Base-by-base conservation (phyloP, 2,329 filamentous ascomycete genomes). In the Aspergillus floridensis region DNA sequence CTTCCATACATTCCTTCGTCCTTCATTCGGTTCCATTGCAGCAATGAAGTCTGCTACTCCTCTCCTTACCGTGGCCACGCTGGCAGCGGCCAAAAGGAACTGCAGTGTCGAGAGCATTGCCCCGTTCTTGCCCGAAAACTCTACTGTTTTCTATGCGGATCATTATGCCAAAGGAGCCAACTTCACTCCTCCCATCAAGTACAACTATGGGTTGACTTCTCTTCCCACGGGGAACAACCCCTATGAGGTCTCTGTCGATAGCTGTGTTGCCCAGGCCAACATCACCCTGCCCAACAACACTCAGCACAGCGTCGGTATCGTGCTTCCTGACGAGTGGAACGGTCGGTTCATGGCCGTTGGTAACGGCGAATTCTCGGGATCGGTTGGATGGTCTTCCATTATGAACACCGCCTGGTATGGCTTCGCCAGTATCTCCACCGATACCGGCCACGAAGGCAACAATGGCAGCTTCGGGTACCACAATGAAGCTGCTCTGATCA, bases 401-500 rank as follows among this genome's bases (percentile, higher is more conserved):
- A 47, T 55, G n/a, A 55, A 55, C 53, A 55, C 53, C 24, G 47
- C 47, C 26, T 55, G 53, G 53, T 55, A 55, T 32, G 53, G 53
- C 24, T 55, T 55, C 22, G 53, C 53, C 53, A 55, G 53, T 55
- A 46, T 55, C 11, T 55, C 53, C 19, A 55, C 53, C 6, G 53
- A 55, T 35, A 55, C 53, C 11, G 53, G 53, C 12, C 53, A 55
- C 41, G 53, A 55, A 24, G 53, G 53, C 53, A 55, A 55, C 26
- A 55, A 55, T 19, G 53, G 53, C 19, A 55, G 53, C 21, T 55
- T 55, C 53, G 53, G 53, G 24, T 55, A 55, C 41, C 53, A 55
- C 41, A 55, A 55, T 11, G 53, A 55, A 48, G 53, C n/a, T 22
- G 53, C 64, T 8, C 54, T 74, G 3, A 71, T 69, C n/a, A 78